Percentiles rank a stretch among this genome's conserved stretches.
phyloP scores from a whole-genome alignment of 768 basidiomycete species.

The Hydnum rufescens region DNA sequence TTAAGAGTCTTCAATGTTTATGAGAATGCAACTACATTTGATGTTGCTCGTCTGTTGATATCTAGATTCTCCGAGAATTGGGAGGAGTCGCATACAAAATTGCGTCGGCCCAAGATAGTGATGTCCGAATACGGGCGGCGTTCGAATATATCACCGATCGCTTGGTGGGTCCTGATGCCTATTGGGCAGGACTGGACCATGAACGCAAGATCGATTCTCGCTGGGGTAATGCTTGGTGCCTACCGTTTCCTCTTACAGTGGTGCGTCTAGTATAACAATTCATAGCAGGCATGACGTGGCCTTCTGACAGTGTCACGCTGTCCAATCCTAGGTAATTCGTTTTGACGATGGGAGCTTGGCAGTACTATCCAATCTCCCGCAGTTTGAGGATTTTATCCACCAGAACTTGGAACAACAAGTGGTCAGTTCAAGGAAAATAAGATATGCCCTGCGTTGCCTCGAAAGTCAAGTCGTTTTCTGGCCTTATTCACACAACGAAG shows the following conservation, averaged over 20 bases:
- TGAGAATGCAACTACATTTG: not conserved
- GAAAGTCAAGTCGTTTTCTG: slow-evolving; percentile 41
- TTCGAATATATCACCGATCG: slow-evolving; percentile 34
- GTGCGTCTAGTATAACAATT: slow-evolving; percentile 19
- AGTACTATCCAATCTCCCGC: slow-evolving; percentile 26
- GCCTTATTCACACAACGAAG: slow-evolving; percentile 42
- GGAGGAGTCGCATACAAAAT: slow-evolving; percentile 35
- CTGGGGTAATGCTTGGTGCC: slow-evolving; percentile 58
- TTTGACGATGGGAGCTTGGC: slow-evolving; percentile 41
- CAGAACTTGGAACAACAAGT: slow-evolving; percentile 40
- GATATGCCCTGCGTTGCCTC: slow-evolving; percentile 42
- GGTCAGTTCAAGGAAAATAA: slow-evolving; percentile 31
- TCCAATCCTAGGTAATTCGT: slow-evolving; percentile 32
- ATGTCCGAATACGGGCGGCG: slow-evolving; percentile 26
- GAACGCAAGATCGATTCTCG: slow-evolving; percentile 22
- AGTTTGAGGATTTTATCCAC: slow-evolving; percentile 37
- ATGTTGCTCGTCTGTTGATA: not conserved
- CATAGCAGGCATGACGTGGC: not conserved
- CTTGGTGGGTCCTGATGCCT: slow-evolving; percentile 52
- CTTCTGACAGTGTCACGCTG: too few relatives aligned
- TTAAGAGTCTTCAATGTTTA: slow-evolving; percentile 12
- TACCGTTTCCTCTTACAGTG: slow-evolving; percentile 58
- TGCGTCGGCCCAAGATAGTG: slow-evolving; percentile 32
- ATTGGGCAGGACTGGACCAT: slow-evolving; percentile 28
- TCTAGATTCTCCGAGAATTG: slow-evolving; percentile 53